Percentiles rank a stretch among this genome's conserved stretches.
Evolutionary conservation across 805 yeast genomes (phyloP).

Genomic region (Clavispora santaluciae): DNA sequence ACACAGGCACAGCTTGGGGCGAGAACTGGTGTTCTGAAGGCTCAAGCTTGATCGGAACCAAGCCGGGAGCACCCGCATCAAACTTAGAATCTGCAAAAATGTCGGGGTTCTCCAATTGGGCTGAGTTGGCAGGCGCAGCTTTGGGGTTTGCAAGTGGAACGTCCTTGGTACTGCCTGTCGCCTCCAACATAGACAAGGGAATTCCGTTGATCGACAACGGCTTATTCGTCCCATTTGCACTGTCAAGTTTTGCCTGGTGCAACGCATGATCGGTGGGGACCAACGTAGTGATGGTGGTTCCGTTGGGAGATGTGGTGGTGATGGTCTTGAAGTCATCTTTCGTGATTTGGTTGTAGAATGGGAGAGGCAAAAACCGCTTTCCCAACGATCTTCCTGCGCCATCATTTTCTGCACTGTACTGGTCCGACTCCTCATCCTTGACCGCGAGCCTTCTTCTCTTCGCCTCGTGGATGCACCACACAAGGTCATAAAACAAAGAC

Average conservation of each 20-base stretch:
- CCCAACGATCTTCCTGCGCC: conserved; percentile 3
- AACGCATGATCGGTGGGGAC: conserved; percentile 83
- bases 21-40: not conserved
- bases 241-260: conserved; percentile 53
- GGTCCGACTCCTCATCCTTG: conserved; percentile 15
- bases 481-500: conserved; percentile 83
- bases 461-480: conserved; percentile 94
- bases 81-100: not conserved
- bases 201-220: conserved; percentile 65
- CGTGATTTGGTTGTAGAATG: conserved; percentile 86
- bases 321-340: conserved; percentile 83
- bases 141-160: not conserved
- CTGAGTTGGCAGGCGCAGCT: not conserved
- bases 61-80: not conserved
- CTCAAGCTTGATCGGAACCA: not conserved
- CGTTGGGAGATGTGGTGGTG: conserved; percentile 84
- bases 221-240: conserved; percentile 50
- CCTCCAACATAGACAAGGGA: conserved; percentile 67
- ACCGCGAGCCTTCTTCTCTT: conserved; percentile 54
- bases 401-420: conserved; percentile 2
- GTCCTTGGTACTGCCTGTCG: conserved; percentile 61
- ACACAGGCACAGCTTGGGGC: not conserved
- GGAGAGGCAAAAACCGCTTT: conserved; percentile 62
- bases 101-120: not conserved
- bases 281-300: conserved; percentile 83